Evolutionary conservation across 2,329 filamentous ascomycete genomes (phyloP).

Genomic region (Fusarium brachygibbosum): DNA sequence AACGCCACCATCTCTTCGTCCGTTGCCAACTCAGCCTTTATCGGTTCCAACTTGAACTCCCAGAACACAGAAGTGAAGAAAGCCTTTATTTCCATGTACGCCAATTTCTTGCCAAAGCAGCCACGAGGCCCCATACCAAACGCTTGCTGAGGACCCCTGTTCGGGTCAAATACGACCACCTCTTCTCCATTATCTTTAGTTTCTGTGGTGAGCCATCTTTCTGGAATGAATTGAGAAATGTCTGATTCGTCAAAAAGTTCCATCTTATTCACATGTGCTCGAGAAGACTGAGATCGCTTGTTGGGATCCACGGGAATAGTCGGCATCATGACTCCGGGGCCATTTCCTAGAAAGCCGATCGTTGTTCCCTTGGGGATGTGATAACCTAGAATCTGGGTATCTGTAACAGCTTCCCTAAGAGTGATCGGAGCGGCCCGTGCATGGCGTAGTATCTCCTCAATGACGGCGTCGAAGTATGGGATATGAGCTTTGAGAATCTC

Average conservation of each 20-base stretch:
- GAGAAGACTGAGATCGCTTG: constrained; percentile 22
- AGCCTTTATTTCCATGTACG: constrained; percentile 30
- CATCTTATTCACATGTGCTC: constrained; percentile 1
- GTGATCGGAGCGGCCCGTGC: constrained; percentile 47
- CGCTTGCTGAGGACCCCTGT: constrained; percentile 27
- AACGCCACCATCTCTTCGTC: constrained; percentile 25
- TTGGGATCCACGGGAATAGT: constrained; percentile 33
- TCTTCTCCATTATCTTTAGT: background rate
- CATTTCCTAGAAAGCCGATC: constrained; percentile 47
- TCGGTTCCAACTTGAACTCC: constrained; percentile 8
- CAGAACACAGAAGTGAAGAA: constrained; percentile 31
- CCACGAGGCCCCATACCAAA: constrained; percentile 40
- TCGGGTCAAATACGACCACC: constrained; percentile 29
- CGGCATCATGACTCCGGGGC: constrained; percentile 46
- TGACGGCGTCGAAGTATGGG: constrained; percentile 55
- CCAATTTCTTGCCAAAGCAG: constrained; percentile 42
- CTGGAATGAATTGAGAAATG: constrained; percentile 51
- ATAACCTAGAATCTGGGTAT: constrained; percentile 53
- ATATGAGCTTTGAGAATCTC: constrained; percentile 50
- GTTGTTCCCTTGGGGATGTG: constrained; percentile 54
- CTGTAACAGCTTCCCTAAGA: constrained; percentile 47
- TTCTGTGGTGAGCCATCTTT: constrained; percentile 53
- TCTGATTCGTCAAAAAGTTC: constrained; percentile 46
- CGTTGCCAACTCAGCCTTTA: constrained; percentile 11
- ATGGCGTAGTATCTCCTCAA: constrained; percentile 55